Conservation (phyloP, 768 basidiomycete genomes). For the Podaxis pistillaris region DNA sequence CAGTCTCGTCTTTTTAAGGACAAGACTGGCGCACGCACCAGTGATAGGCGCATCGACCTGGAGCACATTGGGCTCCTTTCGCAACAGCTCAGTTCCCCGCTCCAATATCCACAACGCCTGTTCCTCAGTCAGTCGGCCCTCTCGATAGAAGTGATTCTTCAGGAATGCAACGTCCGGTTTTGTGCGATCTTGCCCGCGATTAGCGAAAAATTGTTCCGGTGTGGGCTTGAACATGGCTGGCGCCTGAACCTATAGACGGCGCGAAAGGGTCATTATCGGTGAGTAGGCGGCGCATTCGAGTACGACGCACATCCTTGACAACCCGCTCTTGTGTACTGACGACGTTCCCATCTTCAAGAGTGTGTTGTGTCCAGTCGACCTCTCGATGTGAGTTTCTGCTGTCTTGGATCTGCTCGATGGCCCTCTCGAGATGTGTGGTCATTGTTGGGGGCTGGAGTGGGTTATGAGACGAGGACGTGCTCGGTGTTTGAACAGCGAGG, state of each 20-base stretch:
- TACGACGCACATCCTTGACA: slow-evolving; percentile 80
- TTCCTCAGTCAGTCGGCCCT: slow-evolving; percentile 90
- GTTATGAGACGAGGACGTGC: slow-evolving; percentile 8
- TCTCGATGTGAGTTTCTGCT: slow-evolving; percentile 48
- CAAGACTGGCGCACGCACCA: slow-evolving; percentile 47
- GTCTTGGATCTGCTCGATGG: slow-evolving; percentile 63
- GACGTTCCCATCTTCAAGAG: slow-evolving; percentile 87
- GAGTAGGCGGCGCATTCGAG: background rate
- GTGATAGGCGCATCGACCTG: slow-evolving; percentile 98
- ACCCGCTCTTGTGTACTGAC: slow-evolving; percentile 95
- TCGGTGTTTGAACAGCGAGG: slow-evolving; percentile 12
- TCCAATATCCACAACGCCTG: slow-evolving; percentile 94
- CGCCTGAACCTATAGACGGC: slow-evolving; percentile 79
- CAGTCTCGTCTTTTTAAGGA: background rate
- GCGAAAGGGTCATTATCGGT: slow-evolving; percentile 7
- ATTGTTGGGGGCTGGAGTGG: slow-evolving; percentile 27
- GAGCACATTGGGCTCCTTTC: slow-evolving; percentile 84
- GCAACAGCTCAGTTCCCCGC: slow-evolving; percentile 81
- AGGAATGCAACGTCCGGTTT: slow-evolving; percentile 96
- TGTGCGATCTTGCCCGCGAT: slow-evolving; percentile 65
- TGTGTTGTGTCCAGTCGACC: slow-evolving; percentile 90
- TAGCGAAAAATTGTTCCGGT: slow-evolving; percentile 89
- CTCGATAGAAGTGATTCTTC: slow-evolving; percentile 99
- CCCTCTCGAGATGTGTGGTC: slow-evolving; percentile 60
- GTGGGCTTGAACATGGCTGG: slow-evolving; percentile 93